These are phyloP conservation scores for Syzygium syzygioides DNA, from an alignment of 441 rosid species.

Conservation along the genomic window DNA sequence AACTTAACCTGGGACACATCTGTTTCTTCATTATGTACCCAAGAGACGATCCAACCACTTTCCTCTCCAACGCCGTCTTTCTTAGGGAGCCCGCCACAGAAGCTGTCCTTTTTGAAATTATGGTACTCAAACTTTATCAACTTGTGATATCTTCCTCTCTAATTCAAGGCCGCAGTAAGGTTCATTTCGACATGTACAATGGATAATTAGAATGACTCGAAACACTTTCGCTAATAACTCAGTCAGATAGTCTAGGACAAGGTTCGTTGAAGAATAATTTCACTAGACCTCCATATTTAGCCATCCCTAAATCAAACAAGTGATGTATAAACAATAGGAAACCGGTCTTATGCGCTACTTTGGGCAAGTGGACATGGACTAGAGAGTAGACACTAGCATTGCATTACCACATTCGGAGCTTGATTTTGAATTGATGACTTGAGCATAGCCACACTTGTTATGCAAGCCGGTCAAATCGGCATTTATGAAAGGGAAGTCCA, in stretches of 20 bases:
- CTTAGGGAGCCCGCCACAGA: neutral
- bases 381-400: neutral
- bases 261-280: neutral
- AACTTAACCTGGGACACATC: neutral
- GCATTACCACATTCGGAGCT: neutral
- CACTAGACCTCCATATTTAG: neutral
- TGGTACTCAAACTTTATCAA: neutral
- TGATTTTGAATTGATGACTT: neutral
- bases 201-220: neutral
- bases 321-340: neutral
- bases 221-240: neutral
- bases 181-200: neutral
- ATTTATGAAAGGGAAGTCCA: constrained; percentile 4
- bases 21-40: neutral
- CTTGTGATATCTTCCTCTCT: neutral
- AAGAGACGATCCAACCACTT: neutral
- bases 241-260: neutral
- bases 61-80: neutral
- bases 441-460: neutral
- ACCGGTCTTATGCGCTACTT: neutral
- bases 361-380: neutral
- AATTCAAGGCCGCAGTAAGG: neutral
- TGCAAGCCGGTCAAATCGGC: neutral
- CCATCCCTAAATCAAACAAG: neutral
- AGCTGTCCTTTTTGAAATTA: neutral